Conservation (phyloP, 306 rosid genomes). For the Trifolium dubium region DNA sequence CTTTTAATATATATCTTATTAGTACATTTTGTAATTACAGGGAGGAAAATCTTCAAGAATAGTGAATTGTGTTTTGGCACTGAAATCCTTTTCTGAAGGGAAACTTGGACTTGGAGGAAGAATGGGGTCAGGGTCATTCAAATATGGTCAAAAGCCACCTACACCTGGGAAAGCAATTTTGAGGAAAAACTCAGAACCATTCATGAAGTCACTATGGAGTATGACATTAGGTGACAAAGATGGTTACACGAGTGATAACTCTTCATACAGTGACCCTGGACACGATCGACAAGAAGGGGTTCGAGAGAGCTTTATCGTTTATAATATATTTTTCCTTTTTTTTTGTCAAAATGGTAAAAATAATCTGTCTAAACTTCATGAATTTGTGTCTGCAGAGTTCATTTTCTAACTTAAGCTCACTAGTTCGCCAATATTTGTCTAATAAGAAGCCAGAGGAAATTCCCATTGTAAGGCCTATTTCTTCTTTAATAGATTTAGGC, state of each 20-base stretch:
- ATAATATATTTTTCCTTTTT: conserved; percentile 2
- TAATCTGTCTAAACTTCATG: conserved; percentile 19
- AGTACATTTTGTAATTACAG: conserved; percentile 43
- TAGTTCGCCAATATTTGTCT: conserved; percentile 67
- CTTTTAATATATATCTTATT: conserved; percentile 5
- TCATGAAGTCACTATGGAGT: conserved; percentile 50
- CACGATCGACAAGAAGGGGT: conserved; percentile 61
- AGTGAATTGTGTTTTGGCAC: conserved; percentile 78
- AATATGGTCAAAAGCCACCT: conserved; percentile 60
- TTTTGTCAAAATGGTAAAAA: conserved; percentile 16
- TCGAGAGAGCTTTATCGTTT: conserved; percentile 49
- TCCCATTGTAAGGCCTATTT: conserved; percentile 65
- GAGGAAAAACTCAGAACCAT: conserved; percentile 76
- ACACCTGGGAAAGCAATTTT: conserved; percentile 47
- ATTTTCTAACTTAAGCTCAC: conserved; percentile 54
- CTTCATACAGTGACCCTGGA: conserved; percentile 47
- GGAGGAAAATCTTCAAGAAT: conserved; percentile 88
- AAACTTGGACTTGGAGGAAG: conserved; percentile 66
- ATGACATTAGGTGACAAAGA: conserved; percentile 56
- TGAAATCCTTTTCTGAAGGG: conserved; percentile 75
- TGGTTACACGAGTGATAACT: conserved; percentile 51
- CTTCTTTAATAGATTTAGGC: conserved; percentile 11
- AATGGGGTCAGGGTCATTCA: conserved; percentile 72
- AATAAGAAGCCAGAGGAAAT: conserved; percentile 81
- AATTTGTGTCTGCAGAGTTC: conserved; percentile 59